phyloP scores from a whole-genome alignment of 495 filamentous ascomycete genomes.

The Durotheca rogersii region DNA sequence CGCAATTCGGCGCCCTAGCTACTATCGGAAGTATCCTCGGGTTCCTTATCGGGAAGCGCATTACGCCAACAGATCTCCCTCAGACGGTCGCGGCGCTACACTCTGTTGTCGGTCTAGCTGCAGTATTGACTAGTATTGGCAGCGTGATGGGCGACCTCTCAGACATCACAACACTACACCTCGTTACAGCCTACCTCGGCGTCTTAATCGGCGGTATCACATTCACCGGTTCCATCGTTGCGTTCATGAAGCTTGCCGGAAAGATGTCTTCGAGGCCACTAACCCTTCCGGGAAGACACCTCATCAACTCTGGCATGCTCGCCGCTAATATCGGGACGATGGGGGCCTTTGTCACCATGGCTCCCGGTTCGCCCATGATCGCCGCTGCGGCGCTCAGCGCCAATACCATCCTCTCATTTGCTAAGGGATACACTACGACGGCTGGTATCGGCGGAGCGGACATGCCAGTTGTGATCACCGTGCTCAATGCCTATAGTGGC shows the following conservation, averaged over 20 bases:
- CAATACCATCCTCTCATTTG: conserved; percentile 72
- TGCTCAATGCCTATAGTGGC: conserved; percentile 81
- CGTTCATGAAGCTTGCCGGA: conserved; percentile 76
- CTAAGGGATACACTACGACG: conserved; percentile 80
- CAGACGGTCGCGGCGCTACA: conserved; percentile 81
- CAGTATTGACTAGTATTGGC: conserved; percentile 78
- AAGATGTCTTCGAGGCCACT: conserved; percentile 72
- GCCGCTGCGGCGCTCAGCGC: conserved; percentile 70
- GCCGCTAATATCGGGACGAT: conserved; percentile 74
- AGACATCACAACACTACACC: conserved; percentile 68
- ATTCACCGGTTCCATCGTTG: conserved; percentile 80
- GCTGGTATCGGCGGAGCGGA: conserved; percentile 82
- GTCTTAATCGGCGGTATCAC: conserved; percentile 81
- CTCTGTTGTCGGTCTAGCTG: conserved; percentile 78
- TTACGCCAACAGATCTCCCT: conserved; percentile 76
- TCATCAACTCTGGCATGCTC: conserved; percentile 68
- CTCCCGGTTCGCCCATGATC: conserved; percentile 68
- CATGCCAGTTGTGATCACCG: conserved; percentile 85
- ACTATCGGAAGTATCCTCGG: conserved; percentile 62
- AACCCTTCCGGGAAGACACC: conserved; percentile 66
- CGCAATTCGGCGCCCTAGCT: conserved; percentile 72
- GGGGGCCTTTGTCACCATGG: conserved; percentile 75
- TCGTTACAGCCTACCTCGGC: conserved; percentile 77
- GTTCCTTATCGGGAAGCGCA: conserved; percentile 73
- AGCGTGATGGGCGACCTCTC: conserved; percentile 70